Evolutionary conservation across 2,329 filamentous ascomycete genomes (phyloP).

Genomic region (Aulographum hederae): DNA sequence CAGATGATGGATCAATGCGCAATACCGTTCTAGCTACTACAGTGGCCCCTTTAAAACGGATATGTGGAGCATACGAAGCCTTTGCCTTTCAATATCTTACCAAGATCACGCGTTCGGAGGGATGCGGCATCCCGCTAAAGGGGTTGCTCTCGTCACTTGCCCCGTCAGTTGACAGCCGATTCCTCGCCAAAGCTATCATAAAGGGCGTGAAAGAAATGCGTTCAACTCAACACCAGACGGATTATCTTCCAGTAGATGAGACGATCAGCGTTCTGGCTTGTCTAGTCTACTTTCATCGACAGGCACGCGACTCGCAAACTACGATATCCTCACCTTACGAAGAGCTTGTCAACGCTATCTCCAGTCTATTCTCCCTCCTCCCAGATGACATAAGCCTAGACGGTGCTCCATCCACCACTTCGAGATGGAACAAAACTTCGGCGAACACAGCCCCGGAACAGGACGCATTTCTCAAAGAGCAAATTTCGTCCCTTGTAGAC

Average conservation of each 20-base stretch:
- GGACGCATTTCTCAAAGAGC: conserved; percentile 38
- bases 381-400: conserved; percentile 38
- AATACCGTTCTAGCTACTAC: too few species aligned
- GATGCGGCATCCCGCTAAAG: background rate
- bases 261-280: conserved; percentile 33
- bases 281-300: conserved; percentile 40
- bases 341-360: conserved; percentile 37
- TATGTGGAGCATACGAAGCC: conserved; percentile 19
- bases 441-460: conserved; percentile 9
- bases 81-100: conserved; percentile 25
- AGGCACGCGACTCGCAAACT: conserved; percentile 23
- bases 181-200: conserved; percentile 31
- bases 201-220: conserved; percentile 14
- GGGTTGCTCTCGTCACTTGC: background rate
- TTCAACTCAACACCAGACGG: conserved; percentile 11
- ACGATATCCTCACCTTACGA: conserved; percentile 26
- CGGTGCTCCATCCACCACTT: conserved; percentile 7
- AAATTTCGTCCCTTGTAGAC: conserved; percentile 55
- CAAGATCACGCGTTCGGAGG: background rate
- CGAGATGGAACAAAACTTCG: conserved; percentile 13
- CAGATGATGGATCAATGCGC: too few species aligned
- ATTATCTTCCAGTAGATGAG: conserved; percentile 14
- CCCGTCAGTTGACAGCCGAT: conserved; percentile 5
- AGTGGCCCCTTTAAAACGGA: too few species aligned
- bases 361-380: conserved; percentile 35